These are phyloP conservation scores for Rhodotorula toruloides DNA, from an alignment of 768 basidiomycete genomes.

Conservation along the genomic window DNA sequence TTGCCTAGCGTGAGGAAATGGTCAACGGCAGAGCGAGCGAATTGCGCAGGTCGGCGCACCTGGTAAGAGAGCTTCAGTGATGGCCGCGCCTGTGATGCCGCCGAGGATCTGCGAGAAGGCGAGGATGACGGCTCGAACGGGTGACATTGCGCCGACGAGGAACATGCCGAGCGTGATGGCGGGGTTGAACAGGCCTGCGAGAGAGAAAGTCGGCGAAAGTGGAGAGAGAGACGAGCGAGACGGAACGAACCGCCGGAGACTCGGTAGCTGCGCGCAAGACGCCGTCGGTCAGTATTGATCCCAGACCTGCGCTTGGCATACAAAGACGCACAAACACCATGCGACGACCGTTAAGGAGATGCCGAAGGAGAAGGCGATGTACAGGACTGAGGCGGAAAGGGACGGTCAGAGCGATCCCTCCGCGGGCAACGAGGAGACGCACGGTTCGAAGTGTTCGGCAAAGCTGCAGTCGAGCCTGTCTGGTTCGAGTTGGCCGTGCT, in stretches of 20 bases:
- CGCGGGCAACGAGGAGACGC: background rate
- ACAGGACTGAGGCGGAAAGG: background rate
- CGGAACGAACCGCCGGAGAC: background rate
- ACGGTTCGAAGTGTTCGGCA: background rate
- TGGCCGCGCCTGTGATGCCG: constrained; percentile 28
- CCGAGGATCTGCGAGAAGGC: constrained; percentile 32
- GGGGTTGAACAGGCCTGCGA: constrained; percentile 3
- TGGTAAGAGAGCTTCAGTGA: constrained; percentile 32
- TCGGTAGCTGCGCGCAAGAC: too few relatives aligned
- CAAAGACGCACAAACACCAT: background rate
- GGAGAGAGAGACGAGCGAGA: background rate
- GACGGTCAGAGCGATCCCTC: too few relatives aligned
- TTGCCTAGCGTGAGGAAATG: too few relatives aligned
- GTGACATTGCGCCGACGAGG: constrained; percentile 30
- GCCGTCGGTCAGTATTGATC: too few relatives aligned
- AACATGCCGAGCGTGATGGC: constrained; percentile 30
- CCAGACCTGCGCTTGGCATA: too few relatives aligned
- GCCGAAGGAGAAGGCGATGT: background rate
- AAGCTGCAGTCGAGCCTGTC: background rate
- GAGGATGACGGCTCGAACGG: constrained; percentile 27
- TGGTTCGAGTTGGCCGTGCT: background rate
- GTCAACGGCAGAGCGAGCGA: too few relatives aligned
- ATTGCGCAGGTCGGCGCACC: too few relatives aligned
- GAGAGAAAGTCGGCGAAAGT: background rate
- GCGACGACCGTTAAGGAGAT: background rate